Base-by-base conservation (phyloP, 352 stramenopile genomes). In the Plasmopara viticola region DNA sequence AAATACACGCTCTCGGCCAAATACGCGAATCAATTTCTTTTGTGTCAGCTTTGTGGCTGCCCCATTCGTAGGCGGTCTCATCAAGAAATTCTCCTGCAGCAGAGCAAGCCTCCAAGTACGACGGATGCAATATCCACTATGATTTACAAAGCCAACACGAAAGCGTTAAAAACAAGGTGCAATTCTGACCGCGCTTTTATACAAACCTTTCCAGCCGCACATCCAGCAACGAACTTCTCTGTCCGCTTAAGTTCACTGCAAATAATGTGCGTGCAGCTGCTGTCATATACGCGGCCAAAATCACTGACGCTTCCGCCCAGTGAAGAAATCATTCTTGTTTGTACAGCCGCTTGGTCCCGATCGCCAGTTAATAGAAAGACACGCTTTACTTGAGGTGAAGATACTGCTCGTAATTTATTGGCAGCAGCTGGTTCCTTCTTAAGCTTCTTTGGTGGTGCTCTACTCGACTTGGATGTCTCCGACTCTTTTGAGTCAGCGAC, bases 91-190 rank as follows among this genome's bases (percentile, higher is more conserved):
- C 54, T n/a, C 73, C 75, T 0, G 76, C 74, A 25, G 51, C 48
- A n/a, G 78, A 75, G 49, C 82, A 74, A 20, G 74, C 74, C 14
- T 86, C 69, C 17, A 94, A 45, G 47, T 84, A 94, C n/a, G 82
- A 88, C 34, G 81, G 82, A 52, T 86, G 88, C 9, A 94, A 51
- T 56, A 94, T 90, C 84, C 84, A 94, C 80, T 94, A 49, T 20
- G 35, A 40, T 41, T 20, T 18, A 55, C 15, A 63, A 51, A 18
- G 46, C 34, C 41, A 48, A 28, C 9, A 44, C 20, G 20, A 64
- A 1, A 44, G 9, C 52, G 0, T 28, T 18, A 54, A 60, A 53
- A 29, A 49, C 37, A 42, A 14, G 25, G 29, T 45, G 6, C 15
- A 30, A 13, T 44, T 6, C 28, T 10, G 10, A n/a, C 28, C 6